A percentile compares a stretch with the other conserved stretches of the same genome.
These are phyloP conservation scores for Monosporascus ibericus DNA, from an alignment of 2,329 filamentous ascomycete genomes.

Conservation along the genomic window DNA sequence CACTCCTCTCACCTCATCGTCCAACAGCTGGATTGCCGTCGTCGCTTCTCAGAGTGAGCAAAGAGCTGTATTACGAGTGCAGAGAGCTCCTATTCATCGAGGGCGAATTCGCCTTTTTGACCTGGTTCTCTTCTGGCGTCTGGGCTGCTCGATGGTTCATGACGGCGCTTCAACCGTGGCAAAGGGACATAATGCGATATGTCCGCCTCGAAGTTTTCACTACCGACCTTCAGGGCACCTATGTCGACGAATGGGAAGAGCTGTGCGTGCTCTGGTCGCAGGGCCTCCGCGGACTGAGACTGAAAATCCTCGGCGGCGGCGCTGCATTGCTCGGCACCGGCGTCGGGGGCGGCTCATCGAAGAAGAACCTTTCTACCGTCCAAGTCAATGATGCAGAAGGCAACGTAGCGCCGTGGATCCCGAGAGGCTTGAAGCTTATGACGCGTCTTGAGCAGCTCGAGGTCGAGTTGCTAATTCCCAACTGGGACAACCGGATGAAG, in stretches of 20 bases:
- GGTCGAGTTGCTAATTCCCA: slow-evolving; percentile 30
- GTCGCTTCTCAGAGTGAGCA: slow-evolving; percentile 29
- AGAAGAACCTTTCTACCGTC: not conserved
- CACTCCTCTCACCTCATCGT: slow-evolving; percentile 25
- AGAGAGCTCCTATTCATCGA: slow-evolving; percentile 30
- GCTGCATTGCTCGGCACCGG: slow-evolving; percentile 7
- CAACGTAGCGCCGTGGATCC: slow-evolving; percentile 18
- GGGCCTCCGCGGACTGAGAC: slow-evolving; percentile 29
- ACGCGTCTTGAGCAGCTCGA: slow-evolving; percentile 28
- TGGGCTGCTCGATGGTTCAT: slow-evolving; percentile 32
- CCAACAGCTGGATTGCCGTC: slow-evolving; percentile 33
- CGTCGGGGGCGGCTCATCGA: slow-evolving; percentile 4
- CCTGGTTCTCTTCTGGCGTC: slow-evolving; percentile 37
- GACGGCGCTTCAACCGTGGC: slow-evolving; percentile 30
- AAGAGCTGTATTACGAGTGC: slow-evolving; percentile 37
- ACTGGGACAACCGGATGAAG: slow-evolving; percentile 24
- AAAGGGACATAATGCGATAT: slow-evolving; percentile 30
- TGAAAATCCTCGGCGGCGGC: slow-evolving; percentile 27
- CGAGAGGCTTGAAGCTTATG: slow-evolving; percentile 25
- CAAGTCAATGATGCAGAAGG: slow-evolving; percentile 4
- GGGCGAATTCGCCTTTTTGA: slow-evolving; percentile 39
- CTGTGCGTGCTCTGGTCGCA: slow-evolving; percentile 27
- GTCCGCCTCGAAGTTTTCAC: slow-evolving; percentile 33
- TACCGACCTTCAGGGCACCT: slow-evolving; percentile 25
- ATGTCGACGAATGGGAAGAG: slow-evolving; percentile 25